Percentiles rank a stretch among this genome's conserved stretches.
Conservation (phyloP, 2,329 filamentous ascomycete species). For the Pseudogymnoascus sp. region DNA sequence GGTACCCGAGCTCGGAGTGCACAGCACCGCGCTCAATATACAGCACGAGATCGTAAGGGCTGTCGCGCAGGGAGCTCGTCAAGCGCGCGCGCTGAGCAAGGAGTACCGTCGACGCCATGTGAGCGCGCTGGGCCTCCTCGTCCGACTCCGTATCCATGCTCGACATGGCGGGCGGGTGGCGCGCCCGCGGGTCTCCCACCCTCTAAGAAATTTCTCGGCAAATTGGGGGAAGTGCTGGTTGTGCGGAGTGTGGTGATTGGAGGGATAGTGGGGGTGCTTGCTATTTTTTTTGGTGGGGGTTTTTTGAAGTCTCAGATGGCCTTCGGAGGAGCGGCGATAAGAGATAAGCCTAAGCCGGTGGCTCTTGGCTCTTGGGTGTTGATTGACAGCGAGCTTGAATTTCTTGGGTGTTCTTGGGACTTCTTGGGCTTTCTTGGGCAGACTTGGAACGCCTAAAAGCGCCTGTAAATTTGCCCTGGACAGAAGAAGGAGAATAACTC, state of each 20-base stretch:
- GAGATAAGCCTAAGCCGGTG: slow-evolving; percentile 1
- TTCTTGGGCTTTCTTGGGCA: background rate
- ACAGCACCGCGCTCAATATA: slow-evolving; percentile 63
- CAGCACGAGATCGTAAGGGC: slow-evolving; percentile 55
- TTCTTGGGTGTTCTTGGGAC: background rate
- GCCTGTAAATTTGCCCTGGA: background rate
- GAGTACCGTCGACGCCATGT: slow-evolving; percentile 27
- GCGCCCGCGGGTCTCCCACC: background rate
- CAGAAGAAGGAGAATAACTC: background rate
- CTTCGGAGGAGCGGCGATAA: background rate
- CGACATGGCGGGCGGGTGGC: slow-evolving; percentile 2
- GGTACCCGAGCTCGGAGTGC: slow-evolving; percentile 71
- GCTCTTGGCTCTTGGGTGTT: background rate
- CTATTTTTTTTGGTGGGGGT: background rate
- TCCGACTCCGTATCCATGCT: slow-evolving; percentile 9
- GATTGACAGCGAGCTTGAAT: background rate
- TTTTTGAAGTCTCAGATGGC: background rate
- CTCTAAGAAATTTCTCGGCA: slow-evolving; percentile 1
- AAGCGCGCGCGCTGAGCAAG: slow-evolving; percentile 49
- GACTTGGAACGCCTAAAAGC: background rate
- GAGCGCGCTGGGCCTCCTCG: slow-evolving; percentile 1
- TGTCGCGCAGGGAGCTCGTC: slow-evolving; percentile 46
- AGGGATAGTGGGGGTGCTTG: background rate
- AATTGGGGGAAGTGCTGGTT: background rate
- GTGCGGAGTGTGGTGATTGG: background rate